These are phyloP conservation scores for Wickerhamomyces sp. DNA, from an alignment of 1,139 yeast species.

Conservation along the genomic window DNA sequence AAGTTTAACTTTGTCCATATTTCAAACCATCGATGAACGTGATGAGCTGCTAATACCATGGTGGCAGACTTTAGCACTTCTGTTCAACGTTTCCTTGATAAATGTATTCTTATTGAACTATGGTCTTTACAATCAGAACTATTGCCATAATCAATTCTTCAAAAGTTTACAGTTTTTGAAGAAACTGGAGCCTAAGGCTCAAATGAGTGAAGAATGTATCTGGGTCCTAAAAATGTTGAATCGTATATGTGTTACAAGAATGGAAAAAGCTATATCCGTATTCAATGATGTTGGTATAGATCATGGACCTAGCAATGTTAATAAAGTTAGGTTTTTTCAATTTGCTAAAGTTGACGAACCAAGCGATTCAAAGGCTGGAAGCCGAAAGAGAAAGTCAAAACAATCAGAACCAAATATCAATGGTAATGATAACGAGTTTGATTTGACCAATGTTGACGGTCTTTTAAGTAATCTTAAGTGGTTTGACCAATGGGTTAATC, in stretches of 20 bases:
- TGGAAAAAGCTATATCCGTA: slow-evolving; percentile 36
- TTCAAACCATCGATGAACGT: slow-evolving; percentile 34
- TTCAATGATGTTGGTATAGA: slow-evolving; percentile 45
- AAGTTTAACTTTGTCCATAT: slow-evolving; percentile 33
- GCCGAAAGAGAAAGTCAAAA: not conserved
- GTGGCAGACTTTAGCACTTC: slow-evolving; percentile 45
- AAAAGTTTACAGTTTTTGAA: slow-evolving; percentile 25
- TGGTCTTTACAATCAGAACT: slow-evolving; percentile 27
- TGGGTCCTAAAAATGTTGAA: slow-evolving; percentile 62
- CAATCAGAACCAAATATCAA: slow-evolving; percentile 1
- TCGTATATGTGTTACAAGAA: slow-evolving; percentile 43
- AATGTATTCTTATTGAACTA: slow-evolving; percentile 42
- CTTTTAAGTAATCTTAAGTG: slow-evolving; percentile 46
- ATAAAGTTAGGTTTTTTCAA: slow-evolving; percentile 44
- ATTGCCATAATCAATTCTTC: slow-evolving; percentile 19
- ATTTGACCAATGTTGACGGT: slow-evolving; percentile 17
- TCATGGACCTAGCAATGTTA: slow-evolving; percentile 54
- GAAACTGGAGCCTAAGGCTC: slow-evolving; percentile 17
- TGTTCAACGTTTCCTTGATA: slow-evolving; percentile 45
- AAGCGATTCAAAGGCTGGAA: not conserved
- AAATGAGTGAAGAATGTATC: slow-evolving; percentile 58
- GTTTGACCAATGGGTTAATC: slow-evolving; percentile 42
- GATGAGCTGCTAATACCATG: slow-evolving; percentile 44
- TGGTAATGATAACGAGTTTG: slow-evolving; percentile 1
- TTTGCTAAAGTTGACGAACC: slow-evolving; percentile 34